These are phyloP conservation scores for Tubosaeta brunneosetosa DNA, from an alignment of 768 basidiomycete species.

Conservation along the genomic window DNA sequence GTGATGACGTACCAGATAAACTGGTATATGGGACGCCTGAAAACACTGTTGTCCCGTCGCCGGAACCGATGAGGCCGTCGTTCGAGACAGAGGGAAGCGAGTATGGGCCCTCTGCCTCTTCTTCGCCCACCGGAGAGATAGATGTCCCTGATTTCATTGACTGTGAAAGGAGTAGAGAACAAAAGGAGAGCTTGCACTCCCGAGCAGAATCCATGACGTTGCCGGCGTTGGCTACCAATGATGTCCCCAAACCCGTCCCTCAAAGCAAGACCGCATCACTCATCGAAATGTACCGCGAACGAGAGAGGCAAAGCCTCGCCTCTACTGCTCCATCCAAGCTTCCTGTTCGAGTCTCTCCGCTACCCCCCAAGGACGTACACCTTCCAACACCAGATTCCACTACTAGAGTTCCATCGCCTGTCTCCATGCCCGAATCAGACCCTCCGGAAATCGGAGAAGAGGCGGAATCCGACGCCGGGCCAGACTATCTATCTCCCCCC, in stretches of 20 bases:
- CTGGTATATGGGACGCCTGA: slow-evolving; percentile 31
- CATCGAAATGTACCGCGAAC: slow-evolving; percentile 83
- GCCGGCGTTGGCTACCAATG: slow-evolving; percentile 12
- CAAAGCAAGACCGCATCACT: slow-evolving; percentile 69
- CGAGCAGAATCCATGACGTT: slow-evolving; percentile 29
- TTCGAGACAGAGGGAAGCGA: slow-evolving; percentile 32
- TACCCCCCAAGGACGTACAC: slow-evolving; percentile 6
- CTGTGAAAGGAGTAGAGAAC: slow-evolving; percentile 17
- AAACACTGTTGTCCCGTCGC: slow-evolving; percentile 9
- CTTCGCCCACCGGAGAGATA: slow-evolving; percentile 25
- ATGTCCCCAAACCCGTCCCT: slow-evolving; percentile 18
- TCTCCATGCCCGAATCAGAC: slow-evolving; percentile 15
- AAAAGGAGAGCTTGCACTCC: slow-evolving; percentile 23
- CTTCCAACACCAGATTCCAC: slow-evolving; percentile 4
- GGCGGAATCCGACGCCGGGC: slow-evolving; percentile 13
- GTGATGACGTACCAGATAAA: slow-evolving; percentile 33
- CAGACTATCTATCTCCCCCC: slow-evolving; percentile 30
- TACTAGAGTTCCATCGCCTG: slow-evolving; percentile 13
- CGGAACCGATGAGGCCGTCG: slow-evolving; percentile 28
- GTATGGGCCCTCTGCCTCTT: slow-evolving; percentile 29
- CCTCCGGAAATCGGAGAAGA: slow-evolving; percentile 27
- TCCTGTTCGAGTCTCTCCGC: slow-evolving; percentile 30
- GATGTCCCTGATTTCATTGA: slow-evolving; percentile 29
- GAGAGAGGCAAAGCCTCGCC: slow-evolving; percentile 42
- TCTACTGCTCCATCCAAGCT: slow-evolving; percentile 26